Evolutionary conservation across 805 yeast genomes (phyloP), one percentile per base, ranked within the genome.

Genomic region (Sugiyamaella qingdaonensis): DNA sequence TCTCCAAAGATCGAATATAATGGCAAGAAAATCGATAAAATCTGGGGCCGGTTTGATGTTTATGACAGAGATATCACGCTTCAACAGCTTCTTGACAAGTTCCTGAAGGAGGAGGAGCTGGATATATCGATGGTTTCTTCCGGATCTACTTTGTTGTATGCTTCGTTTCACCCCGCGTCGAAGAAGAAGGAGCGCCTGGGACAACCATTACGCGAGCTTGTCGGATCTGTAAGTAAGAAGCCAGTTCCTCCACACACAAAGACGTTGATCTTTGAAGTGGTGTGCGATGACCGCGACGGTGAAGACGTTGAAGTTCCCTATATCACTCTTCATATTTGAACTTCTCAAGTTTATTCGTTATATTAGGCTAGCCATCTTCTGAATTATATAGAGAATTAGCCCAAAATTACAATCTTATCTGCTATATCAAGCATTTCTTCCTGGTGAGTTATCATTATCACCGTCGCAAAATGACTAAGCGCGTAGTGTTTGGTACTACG

Each of bases 231-330:
- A 36, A 83, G 95, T 51, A 89, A 89, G 75, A 86, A 87, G 67
- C 88, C 87, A 16, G 72, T 94, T 45, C 86, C 90, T 11, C 67
- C 75, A 2, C 89, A 86, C 66, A 84, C 82, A 53, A 82, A 83
- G 69, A 84, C 88, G 14, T 75, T 94, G 73, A 84, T 92, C 54
- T 78, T 94, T 54, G 99, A 92, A 71, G 79, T 94, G 45, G 89
- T 96, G 68, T 87, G 92, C 56, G 98, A 94, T 64, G 99, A 94
- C 68, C 76, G 81, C 64, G 79, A 84, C 45, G 99, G 92, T 34
- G 98, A 94, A 67, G 99, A 94, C 68, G 97, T 90, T 18, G 98
- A 91, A 63, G 88, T 90, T 58, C 99, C 99, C 32, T 90, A 81
- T 67, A 79, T 91, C 56, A 82, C 87, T 53, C 80, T 91, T 53